Evolutionary conservation across 345 rosid species (phyloP).

Genomic region (Syzygium jambos): DNA sequence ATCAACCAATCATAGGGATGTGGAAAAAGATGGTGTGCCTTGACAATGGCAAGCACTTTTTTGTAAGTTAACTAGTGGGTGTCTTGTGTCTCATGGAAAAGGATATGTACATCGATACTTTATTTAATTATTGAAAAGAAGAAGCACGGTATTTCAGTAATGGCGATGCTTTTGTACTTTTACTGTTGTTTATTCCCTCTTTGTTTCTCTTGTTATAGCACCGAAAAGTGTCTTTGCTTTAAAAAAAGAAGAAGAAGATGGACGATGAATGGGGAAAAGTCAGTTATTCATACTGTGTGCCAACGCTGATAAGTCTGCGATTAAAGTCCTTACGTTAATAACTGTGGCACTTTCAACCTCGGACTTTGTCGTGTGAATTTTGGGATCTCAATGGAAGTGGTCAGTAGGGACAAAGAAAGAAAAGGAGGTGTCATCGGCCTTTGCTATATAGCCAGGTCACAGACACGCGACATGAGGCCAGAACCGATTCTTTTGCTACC

Average conservation of each 20-base stretch:
- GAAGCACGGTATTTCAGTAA: neutral
- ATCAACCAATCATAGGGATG: neutral
- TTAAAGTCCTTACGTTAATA: neutral
- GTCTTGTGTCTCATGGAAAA: neutral
- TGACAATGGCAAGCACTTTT: neutral
- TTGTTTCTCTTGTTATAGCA: neutral
- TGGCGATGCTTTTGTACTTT: neutral
- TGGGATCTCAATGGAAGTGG: neutral
- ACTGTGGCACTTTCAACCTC: neutral
- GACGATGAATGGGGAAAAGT: neutral
- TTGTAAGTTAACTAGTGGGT: neutral
- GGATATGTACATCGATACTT: neutral
- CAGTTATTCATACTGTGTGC: neutral
- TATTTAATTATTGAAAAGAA: neutral
- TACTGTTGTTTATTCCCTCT: neutral
- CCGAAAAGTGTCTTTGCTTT: neutral
- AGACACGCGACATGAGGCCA: neutral
- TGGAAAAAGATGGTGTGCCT: neutral
- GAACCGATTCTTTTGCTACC: neutral
- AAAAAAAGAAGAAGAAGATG: neutral
- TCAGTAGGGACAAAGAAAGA: neutral
- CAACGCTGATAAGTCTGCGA: neutral
- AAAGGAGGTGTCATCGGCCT: neutral
- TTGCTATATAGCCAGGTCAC: neutral
- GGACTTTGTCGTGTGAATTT: neutral